Conservation (phyloP, 306 rosid species). For the Oxytropis ochrocephala region DNA sequence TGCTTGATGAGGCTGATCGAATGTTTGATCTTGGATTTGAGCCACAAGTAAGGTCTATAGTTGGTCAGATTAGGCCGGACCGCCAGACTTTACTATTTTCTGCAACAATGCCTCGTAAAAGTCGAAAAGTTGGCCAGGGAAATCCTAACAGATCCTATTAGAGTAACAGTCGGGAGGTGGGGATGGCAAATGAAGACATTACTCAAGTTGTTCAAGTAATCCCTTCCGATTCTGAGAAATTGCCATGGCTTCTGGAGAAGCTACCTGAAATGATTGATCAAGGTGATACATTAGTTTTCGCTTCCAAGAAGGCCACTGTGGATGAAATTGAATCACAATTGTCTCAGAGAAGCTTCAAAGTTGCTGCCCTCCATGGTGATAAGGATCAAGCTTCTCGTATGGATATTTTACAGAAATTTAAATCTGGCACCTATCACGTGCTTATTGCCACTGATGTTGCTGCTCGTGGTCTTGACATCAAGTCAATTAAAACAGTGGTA, state of each 20-base stretch:
- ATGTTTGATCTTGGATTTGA: slow-evolving; percentile 99
- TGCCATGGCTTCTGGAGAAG: slow-evolving; percentile 84
- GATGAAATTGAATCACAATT: slow-evolving; percentile 89
- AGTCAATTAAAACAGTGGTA: slow-evolving; percentile 92
- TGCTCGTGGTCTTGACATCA: slow-evolving; percentile 98
- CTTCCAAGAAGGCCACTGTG: slow-evolving; percentile 87
- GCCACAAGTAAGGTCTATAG: slow-evolving; percentile 94
- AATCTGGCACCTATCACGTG: slow-evolving; percentile 82
- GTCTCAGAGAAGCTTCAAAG: slow-evolving; percentile 62
- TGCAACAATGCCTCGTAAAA: slow-evolving; percentile 92
- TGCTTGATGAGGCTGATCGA: slow-evolving; percentile 98
- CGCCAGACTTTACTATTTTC: slow-evolving; percentile 95
- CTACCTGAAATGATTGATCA: slow-evolving; percentile 82
- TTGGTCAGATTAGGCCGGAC: slow-evolving; percentile 96
- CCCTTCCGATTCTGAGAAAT: slow-evolving; percentile 82
- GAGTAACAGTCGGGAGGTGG: slow-evolving; percentile 95
- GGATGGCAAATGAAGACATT: slow-evolving; percentile 96
- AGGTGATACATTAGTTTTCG: slow-evolving; percentile 90
- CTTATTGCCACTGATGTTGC: slow-evolving; percentile 99
- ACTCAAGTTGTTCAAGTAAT: slow-evolving; percentile 91
- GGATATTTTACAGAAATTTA: slow-evolving; percentile 86
- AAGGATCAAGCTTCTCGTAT: slow-evolving; percentile 96
- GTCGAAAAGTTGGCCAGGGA: slow-evolving; percentile 97
- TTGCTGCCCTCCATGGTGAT: slow-evolving; percentile 93
- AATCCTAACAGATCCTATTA: slow-evolving; percentile 77